These are phyloP conservation scores for Capsicum chinense DNA, from an alignment of 257 asterid genomes.

Conservation along the genomic window DNA sequence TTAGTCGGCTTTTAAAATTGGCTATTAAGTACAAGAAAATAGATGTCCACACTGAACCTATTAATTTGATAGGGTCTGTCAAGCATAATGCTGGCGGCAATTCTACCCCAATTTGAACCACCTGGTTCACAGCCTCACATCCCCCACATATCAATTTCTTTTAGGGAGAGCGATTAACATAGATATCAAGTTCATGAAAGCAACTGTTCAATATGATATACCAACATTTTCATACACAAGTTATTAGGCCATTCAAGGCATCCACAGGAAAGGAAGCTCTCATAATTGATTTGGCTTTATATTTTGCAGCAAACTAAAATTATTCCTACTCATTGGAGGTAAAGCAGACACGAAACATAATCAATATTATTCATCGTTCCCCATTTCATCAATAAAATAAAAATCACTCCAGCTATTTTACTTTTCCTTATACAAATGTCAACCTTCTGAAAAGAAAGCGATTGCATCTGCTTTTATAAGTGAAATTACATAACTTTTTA, in stretches of 20 bases:
- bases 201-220: background rate
- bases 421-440: background rate
- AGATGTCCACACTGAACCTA: background rate
- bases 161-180: background rate
- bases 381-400: background rate
- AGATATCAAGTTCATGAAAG: background rate
- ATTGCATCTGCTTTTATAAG: background rate
- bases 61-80: conserved; percentile 7
- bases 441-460: background rate
- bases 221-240: background rate
- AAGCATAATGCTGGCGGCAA: background rate
- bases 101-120: background rate
- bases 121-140: conserved; percentile 3
- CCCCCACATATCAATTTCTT: conserved; percentile 8
- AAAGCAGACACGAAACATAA: background rate
- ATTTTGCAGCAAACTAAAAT: background rate
- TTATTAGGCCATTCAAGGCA: background rate
- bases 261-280: background rate
- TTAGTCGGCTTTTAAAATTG: background rate
- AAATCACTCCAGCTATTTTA: background rate
- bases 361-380: background rate
- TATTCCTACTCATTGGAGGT: background rate
- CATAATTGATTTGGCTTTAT: background rate
- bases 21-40: background rate
- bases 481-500: background rate